Evolutionary conservation across 1,139 yeast genomes (phyloP), one percentile per base, ranked within the genome.

Genomic region (Zygosaccharomyces pseudobailii): DNA sequence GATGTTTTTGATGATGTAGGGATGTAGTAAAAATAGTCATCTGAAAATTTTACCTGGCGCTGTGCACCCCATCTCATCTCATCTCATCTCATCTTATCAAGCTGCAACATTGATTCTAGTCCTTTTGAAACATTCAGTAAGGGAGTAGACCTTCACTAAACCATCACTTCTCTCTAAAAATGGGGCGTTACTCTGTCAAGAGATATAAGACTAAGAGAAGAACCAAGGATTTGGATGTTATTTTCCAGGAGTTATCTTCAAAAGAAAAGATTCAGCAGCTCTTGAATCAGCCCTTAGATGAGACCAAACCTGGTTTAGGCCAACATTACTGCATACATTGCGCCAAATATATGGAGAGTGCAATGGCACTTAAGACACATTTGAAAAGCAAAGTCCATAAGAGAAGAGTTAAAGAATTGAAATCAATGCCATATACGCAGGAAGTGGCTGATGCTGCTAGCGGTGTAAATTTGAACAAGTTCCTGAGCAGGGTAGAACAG

Each of bases 271-370:
- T 88, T 46, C 66, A 74, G 43, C 71, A 74, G 43, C 73, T 90
- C 51, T 78, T 85, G 64, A 80, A 87, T 64, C 97, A 90, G 69
- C 86, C 88, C 9, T 68, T 87, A 48, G 97, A 92, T 67, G 97
- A 90, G 70, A 81, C 81, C 43, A 84, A 84, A 64, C 92, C 97
- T 0, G 98, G 98, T 3, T 71, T 92, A 57, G 98, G 97, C 17
- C 97, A 92, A 69, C 85, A 81, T 68, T 92, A 88, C 68, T 92
- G 97, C 69, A 77, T 92, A 48, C 95, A 89, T 56, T 92, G 98
- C 74, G 95, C 95, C 45, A 87, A 84, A 67, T 88, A 92, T 67
- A 88, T 81, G 62, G 97, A 90, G 63, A 83, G 83, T 51, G 90
- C 85, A 47, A 66, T 70, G 36, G 86, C 95, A 10, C 73, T 87